Evolutionary conservation across 2,329 filamentous ascomycete species (phyloP).

Genomic region (Fusarium tuaranense): DNA sequence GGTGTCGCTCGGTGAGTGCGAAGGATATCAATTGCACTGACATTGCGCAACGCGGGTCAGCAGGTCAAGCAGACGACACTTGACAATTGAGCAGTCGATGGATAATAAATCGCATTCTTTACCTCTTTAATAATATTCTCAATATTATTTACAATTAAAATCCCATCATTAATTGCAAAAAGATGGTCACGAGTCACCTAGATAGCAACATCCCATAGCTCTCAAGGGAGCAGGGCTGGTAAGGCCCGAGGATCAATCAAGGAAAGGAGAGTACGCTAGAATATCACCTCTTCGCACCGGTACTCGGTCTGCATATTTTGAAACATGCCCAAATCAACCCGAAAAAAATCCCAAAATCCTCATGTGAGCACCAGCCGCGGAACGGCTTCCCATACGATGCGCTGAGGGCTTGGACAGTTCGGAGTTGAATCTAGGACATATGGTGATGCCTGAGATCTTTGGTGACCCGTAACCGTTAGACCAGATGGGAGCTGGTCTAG

Average conservation of each 20-base stretch:
- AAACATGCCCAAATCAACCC: background rate
- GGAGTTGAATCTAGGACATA: background rate
- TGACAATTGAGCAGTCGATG: background rate
- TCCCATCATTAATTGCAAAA: background rate
- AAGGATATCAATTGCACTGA: background rate
- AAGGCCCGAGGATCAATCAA: background rate
- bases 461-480: constrained; percentile 3
- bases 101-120: background rate
- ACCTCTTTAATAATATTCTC: background rate
- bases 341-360: background rate
- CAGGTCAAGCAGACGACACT: background rate
- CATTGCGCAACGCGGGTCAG: background rate
- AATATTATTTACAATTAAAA: background rate
- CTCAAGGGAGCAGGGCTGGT: background rate
- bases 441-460: constrained; percentile 2
- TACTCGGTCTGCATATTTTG: background rate
- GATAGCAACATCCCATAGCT: background rate
- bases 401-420: background rate
- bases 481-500: constrained; percentile 4
- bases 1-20: background rate
- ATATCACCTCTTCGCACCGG: background rate
- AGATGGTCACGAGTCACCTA: background rate
- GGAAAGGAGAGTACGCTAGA: background rate
- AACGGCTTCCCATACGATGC: background rate
- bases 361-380: background rate